Evolutionary conservation across 176 grass and related monocot species (phyloP).

Genomic region (Carex scoparia): DNA sequence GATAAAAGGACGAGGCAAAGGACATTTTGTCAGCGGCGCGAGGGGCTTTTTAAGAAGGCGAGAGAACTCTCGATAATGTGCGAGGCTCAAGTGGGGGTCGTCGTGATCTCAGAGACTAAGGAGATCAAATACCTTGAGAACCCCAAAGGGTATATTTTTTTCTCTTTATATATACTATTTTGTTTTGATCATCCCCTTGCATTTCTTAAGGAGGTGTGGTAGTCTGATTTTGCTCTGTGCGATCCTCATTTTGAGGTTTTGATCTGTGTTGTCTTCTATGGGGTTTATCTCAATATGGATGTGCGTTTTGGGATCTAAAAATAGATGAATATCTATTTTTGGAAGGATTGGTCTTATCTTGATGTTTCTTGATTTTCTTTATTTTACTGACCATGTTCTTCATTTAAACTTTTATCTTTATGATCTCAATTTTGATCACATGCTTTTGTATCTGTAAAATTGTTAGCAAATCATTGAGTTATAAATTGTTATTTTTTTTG

Average conservation of each 20-base stretch:
- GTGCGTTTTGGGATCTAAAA: background rate
- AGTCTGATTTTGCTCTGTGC: background rate
- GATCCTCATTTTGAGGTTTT: background rate
- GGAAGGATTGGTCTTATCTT: background rate
- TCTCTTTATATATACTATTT: no score
- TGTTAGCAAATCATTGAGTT: background rate
- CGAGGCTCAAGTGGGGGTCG: conserved; percentile 68
- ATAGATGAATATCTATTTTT: background rate
- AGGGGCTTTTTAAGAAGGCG: conserved; percentile 80
- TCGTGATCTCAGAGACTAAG: conserved; percentile 73
- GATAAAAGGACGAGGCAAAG: conserved; percentile 61
- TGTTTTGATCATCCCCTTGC: background rate
- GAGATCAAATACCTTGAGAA: no score
- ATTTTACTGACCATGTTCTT: background rate
- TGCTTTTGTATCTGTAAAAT: background rate
- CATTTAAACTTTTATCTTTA: background rate
- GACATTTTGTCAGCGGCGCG: conserved; percentile 69
- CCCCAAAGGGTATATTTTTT: conserved; percentile 27
- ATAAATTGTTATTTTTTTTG: background rate
- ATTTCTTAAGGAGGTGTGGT: background rate
- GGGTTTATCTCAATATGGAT: background rate
- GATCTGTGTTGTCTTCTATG: background rate
- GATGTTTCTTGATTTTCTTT: no score
- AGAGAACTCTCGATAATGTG: conserved; percentile 77
- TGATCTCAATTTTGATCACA: background rate